Conservation (phyloP, 352 stramenopile genomes). For the Phytophthora cryptogea region DNA sequence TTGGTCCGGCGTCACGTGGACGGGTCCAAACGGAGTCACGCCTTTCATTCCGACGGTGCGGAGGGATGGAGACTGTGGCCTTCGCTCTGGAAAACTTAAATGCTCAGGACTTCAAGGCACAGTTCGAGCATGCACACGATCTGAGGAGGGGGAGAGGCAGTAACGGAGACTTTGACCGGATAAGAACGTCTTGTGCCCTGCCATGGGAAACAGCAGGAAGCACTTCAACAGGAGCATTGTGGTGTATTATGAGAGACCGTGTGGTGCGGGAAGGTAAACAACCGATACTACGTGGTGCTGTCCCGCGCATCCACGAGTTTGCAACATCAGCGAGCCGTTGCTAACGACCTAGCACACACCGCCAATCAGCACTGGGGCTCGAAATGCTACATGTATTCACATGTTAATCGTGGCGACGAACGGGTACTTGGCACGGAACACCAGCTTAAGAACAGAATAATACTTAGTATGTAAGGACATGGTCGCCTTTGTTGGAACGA, state of each 20-base stretch:
- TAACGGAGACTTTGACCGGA: conserved; percentile 4
- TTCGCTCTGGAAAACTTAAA: conserved; percentile 12
- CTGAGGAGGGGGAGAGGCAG: background rate
- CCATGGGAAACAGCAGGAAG: conserved; percentile 6
- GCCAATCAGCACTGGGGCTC: too few relatives aligned
- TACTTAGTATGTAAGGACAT: too few relatives aligned
- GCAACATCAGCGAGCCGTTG: background rate
- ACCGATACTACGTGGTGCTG: background rate
- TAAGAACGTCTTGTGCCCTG: conserved; percentile 16
- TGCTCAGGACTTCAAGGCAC: conserved; percentile 3
- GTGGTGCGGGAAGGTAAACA: conserved; percentile 7
- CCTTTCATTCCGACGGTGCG: conserved; percentile 22
- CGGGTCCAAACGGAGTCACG: conserved; percentile 21
- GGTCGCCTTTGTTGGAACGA: too few relatives aligned
- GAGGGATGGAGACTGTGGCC: conserved; percentile 2
- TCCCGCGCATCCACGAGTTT: background rate
- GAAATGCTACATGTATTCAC: too few relatives aligned
- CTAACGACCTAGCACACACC: background rate
- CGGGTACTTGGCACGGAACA: too few relatives aligned
- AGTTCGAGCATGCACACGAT: background rate
- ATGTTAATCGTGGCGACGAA: too few relatives aligned
- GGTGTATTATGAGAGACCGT: background rate
- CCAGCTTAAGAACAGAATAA: too few relatives aligned
- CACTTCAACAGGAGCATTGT: background rate
- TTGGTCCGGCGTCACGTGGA: conserved; percentile 28